Conservation (phyloP, 352 stramenopile genomes). For the Pythium dissotocum region DNA sequence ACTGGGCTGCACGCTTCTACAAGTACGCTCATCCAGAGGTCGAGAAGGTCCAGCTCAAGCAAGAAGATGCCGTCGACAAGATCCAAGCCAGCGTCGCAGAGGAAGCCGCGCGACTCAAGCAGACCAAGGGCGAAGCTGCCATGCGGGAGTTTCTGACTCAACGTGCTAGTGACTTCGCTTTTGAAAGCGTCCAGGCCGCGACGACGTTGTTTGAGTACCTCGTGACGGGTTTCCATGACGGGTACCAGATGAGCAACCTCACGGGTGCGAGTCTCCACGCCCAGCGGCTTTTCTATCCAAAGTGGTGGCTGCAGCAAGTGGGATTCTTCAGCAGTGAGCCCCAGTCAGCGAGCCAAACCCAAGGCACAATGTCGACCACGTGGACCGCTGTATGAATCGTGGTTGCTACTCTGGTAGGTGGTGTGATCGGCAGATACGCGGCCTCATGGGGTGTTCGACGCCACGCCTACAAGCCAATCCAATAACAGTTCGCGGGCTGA, state of each 20-base stretch:
- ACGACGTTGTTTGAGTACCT: constrained; percentile 61
- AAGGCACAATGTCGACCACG: constrained; percentile 38
- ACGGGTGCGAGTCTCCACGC: constrained; percentile 39
- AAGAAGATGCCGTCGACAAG: constrained; percentile 47
- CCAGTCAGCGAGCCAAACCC: not conserved
- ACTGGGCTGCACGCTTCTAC: constrained; percentile 81
- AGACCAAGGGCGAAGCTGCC: constrained; percentile 36
- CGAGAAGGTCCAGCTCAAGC: constrained; percentile 45
- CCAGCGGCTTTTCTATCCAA: constrained; percentile 71
- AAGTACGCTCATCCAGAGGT: constrained; percentile 60
- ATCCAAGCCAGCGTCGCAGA: constrained; percentile 36
- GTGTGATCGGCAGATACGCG: constrained; percentile 54
- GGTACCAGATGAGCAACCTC: constrained; percentile 65
- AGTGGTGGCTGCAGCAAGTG: constrained; percentile 76
- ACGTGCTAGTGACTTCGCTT: constrained; percentile 49
- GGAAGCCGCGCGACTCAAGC: constrained; percentile 45
- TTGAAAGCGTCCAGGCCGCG: constrained; percentile 48
- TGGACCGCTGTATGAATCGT: constrained; percentile 44
- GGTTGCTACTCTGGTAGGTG: constrained; percentile 44
- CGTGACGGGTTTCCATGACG: constrained; percentile 76
- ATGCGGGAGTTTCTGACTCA: constrained; percentile 60
- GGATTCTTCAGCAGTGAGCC: constrained; percentile 52
- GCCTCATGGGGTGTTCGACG: constrained; percentile 31
- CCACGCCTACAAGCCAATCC: constrained; percentile 45
- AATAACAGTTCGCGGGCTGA: constrained; percentile 17